These are phyloP conservation scores for Fagopyrum tataricum DNA, from an alignment of 148 eudicot genomes.

Conservation along the genomic window DNA sequence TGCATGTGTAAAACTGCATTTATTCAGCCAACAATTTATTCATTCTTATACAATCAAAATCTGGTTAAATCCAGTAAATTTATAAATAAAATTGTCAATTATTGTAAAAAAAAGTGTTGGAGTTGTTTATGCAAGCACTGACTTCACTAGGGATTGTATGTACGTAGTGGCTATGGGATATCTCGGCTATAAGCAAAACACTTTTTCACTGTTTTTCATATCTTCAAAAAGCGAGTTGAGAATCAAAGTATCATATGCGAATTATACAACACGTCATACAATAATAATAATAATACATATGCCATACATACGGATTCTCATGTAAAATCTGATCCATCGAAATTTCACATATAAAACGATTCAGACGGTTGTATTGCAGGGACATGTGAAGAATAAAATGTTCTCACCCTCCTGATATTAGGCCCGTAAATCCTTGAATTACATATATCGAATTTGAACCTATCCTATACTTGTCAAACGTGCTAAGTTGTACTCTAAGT, in stretches of 20 bases:
- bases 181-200: neutral
- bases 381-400: too few species aligned
- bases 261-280: neutral
- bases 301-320: neutral
- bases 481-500: neutral
- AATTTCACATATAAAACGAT: too few species aligned
- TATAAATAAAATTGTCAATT: neutral
- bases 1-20: too few species aligned
- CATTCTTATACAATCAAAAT: neutral
- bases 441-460: too few species aligned
- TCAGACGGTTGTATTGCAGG: too few species aligned
- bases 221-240: neutral
- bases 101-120: neutral
- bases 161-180: neutral
- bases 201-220: neutral
- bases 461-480: neutral
- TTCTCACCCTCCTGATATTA: too few species aligned
- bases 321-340: too few species aligned
- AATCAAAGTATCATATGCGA: neutral
- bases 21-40: neutral
- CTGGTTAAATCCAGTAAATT: neutral
- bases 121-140: neutral
- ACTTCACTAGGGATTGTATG: neutral
- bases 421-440: too few species aligned
- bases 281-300: conserved; percentile 2